Percentiles rank a stretch among this genome's conserved stretches.
Conservation (phyloP, 768 basidiomycete species). For the Atractiella rhizophila region DNA sequence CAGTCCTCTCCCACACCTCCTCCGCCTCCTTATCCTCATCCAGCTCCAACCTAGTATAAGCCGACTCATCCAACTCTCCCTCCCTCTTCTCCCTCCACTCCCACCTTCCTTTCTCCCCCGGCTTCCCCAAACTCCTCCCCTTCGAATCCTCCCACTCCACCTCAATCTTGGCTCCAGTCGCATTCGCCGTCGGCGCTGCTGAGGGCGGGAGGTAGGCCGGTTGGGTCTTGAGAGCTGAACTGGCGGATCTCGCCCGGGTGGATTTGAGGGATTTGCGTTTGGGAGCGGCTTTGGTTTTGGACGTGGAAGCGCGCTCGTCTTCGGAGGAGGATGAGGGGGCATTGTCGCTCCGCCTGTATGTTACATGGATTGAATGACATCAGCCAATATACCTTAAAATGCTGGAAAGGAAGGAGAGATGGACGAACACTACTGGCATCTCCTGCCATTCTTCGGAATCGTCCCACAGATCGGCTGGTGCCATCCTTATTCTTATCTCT, state of each 20-base stretch:
- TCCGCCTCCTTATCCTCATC: conserved; percentile 80
- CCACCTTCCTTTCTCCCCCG: background rate
- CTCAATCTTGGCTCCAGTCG: background rate
- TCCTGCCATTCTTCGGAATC: conserved; percentile 72
- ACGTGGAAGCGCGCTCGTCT: conserved; percentile 53
- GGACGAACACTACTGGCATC: conserved; percentile 55
- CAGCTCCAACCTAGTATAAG: conserved; percentile 69
- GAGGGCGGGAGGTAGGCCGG: background rate
- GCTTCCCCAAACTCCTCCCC: background rate
- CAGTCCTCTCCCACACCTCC: conserved; percentile 82
- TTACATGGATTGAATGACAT: background rate
- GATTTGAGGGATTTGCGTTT: conserved; percentile 15
- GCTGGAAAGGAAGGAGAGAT: background rate
- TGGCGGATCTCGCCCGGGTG: background rate
- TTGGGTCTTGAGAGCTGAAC: background rate
- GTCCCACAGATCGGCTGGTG: background rate
- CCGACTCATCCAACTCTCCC: conserved; percentile 36
- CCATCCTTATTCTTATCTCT: too few relatives aligned
- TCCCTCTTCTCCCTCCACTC: conserved; percentile 24
- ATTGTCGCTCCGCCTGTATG: background rate
- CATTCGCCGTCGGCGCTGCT: background rate
- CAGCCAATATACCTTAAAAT: background rate
- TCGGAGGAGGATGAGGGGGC: background rate
- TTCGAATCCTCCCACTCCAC: conserved; percentile 5
- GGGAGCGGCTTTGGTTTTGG: conserved; percentile 52